A percentile compares a stretch with the other conserved stretches of the same genome.
phyloP scores from a whole-genome alignment of 345 rosid species.

The Raphanus sativus region DNA sequence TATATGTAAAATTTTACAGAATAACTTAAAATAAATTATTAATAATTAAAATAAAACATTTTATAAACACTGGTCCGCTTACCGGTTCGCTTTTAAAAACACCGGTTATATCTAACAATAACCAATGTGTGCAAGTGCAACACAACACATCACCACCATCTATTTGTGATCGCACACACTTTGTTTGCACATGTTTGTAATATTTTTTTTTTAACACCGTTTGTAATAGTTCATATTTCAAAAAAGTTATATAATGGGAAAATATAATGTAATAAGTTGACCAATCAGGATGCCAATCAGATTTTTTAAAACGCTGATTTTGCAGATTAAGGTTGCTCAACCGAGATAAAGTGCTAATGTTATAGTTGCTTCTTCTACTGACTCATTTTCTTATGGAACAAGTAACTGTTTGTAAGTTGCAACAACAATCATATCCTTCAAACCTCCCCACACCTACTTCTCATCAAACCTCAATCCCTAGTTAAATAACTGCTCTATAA shows the following conservation, averaged over 20 bases:
- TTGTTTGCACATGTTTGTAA: too few relatives aligned
- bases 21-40: too few relatives aligned
- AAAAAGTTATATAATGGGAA: not conserved
- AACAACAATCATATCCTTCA: conserved; percentile 8
- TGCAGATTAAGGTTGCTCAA: not conserved
- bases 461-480: conserved; percentile 23
- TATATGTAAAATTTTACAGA: too few relatives aligned
- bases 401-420: conserved; percentile 25
- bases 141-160: too few relatives aligned
- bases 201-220: too few relatives aligned
- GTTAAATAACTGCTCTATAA: conserved; percentile 9
- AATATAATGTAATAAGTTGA: not conserved
- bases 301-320: not conserved
- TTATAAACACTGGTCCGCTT: too few relatives aligned
- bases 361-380: not conserved
- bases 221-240: too few relatives aligned
- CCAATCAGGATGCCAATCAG: not conserved
- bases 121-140: too few relatives aligned
- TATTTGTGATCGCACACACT: too few relatives aligned
- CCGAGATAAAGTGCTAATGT: not conserved
- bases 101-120: too few relatives aligned
- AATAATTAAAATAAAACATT: too few relatives aligned
- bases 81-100: too few relatives aligned
- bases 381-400: conserved; percentile 13
- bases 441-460: conserved; percentile 17